Conservation (phyloP, 345 rosid genomes). For the Nephelium lappaceum region DNA sequence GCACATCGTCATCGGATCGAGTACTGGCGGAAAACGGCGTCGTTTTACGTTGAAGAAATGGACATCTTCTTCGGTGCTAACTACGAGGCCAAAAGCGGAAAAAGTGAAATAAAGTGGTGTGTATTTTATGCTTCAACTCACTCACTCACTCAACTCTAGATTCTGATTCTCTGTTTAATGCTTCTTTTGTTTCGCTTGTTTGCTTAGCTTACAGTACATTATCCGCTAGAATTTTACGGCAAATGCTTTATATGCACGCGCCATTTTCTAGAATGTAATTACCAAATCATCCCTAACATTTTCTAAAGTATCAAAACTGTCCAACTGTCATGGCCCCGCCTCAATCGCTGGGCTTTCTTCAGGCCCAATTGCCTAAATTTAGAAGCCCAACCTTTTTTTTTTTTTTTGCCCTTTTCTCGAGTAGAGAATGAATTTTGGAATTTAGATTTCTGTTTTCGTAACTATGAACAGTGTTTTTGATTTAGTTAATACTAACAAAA, state of each 20-base stretch:
- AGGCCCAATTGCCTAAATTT: neutral
- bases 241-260: neutral
- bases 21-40: neutral
- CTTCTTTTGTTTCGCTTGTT: neutral
- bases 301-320: neutral
- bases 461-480: no score
- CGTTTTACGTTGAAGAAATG: neutral
- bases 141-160: neutral
- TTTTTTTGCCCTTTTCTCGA: no score
- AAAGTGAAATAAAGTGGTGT: neutral
- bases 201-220: neutral
- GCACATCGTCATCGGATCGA: constrained; percentile 24
- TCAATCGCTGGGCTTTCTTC: neutral
- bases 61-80: no score
- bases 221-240: neutral
- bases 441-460: no score
- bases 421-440: no score
- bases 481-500: no score
- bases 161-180: constrained; percentile 3
- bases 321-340: neutral
- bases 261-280: neutral
- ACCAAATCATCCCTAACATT: neutral
- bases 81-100: no score
- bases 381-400: no score
- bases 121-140: neutral